Evolutionary conservation across 169 alveolate genomes (phyloP), one percentile per base, ranked within the genome.

Genomic region (Pseudocohnilembus persalinus): DNA sequence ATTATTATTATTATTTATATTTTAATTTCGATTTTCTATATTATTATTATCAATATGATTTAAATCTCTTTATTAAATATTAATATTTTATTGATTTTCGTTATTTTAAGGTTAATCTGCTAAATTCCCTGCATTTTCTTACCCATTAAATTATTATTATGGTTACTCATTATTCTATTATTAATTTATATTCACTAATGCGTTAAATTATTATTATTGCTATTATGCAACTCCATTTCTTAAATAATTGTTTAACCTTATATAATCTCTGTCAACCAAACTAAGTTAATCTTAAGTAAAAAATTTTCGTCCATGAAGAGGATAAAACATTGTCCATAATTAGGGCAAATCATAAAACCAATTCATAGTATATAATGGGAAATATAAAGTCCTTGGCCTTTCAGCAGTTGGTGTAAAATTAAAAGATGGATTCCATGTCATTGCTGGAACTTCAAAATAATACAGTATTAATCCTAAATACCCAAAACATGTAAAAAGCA

Each of bases 311-410:
- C 90, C 90, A 32, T 76, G 64, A 31, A 86, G 32, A 11, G 90
- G 90, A 33, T 77, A 86, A 65, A 86, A 86, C 90, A 86, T 86
- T 30, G 87, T 86, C 90, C 90, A 86, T 26, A 86, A 72, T 31
- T 81, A 32, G 11, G 90, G 90, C 64, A 86, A 73, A 29, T 86
- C 90, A 81, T 86, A 75, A 32, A 33, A 29, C 90, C 90, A 86
- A 24, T 73, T 68, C 63, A 86, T 64, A 64, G 80, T 31, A 68
- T 80, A 86, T 15, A 86, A 28, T 65, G 90, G 90, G 68, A 72
- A 63, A 29, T 86, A 86, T 16, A 31, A 29, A 0, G 30, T 64
- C 0, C 90, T 30, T 27, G 90, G 90, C 27, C 90, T 64, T 32
- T 86, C 83, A 31, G 74, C 24, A 1, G 90, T 49, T 28, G 90